Evolutionary conservation across 1,284 basidiomycete species (phyloP).

Genomic region (Melampsora americana): DNA sequence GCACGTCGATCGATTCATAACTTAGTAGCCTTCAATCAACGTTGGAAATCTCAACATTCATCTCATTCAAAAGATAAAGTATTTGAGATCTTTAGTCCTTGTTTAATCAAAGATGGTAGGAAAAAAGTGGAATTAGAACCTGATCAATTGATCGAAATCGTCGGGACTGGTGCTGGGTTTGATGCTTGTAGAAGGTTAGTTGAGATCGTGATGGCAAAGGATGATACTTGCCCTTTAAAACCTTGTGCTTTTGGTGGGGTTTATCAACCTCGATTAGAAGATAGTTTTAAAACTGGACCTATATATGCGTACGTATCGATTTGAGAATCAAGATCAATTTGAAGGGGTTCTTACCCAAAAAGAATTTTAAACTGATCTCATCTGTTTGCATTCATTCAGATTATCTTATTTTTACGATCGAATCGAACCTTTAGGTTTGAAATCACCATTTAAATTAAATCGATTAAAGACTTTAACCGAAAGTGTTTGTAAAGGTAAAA

Average conservation of each 20-base stretch:
- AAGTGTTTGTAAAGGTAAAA: slow-evolving; percentile 68
- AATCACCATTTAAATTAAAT: slow-evolving; percentile 61
- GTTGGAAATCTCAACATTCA: slow-evolving; percentile 53
- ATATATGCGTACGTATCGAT: slow-evolving; percentile 51
- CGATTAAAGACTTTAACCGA: slow-evolving; percentile 66
- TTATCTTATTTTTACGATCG: slow-evolving; percentile 98
- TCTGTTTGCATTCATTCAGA: slow-evolving; percentile 57
- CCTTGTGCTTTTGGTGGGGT: slow-evolving; percentile 97
- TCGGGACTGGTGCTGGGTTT: slow-evolving; percentile 75
- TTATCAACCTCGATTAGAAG: slow-evolving; percentile 90
- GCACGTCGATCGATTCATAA: slow-evolving; percentile 81
- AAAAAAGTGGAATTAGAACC: slow-evolving; percentile 65
- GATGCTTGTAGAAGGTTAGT: slow-evolving; percentile 79
- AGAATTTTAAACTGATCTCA: slow-evolving; percentile 58
- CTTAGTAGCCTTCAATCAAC: slow-evolving; percentile 80
- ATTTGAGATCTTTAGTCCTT: slow-evolving; percentile 67
- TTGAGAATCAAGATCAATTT: neutral
- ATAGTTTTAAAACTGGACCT: slow-evolving; percentile 67
- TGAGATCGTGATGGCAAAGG: slow-evolving; percentile 91
- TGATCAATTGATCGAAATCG: slow-evolving; percentile 71
- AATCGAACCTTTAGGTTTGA: slow-evolving; percentile 70
- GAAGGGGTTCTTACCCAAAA: neutral
- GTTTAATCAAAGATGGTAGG: slow-evolving; percentile 68
- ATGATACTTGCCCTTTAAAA: slow-evolving; percentile 82
- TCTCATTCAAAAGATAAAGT: slow-evolving; percentile 56